Evolutionary conservation across 2,329 filamentous ascomycete genomes (phyloP), one percentile per base, ranked within the genome.

Genomic region (Xylaria sp.): DNA sequence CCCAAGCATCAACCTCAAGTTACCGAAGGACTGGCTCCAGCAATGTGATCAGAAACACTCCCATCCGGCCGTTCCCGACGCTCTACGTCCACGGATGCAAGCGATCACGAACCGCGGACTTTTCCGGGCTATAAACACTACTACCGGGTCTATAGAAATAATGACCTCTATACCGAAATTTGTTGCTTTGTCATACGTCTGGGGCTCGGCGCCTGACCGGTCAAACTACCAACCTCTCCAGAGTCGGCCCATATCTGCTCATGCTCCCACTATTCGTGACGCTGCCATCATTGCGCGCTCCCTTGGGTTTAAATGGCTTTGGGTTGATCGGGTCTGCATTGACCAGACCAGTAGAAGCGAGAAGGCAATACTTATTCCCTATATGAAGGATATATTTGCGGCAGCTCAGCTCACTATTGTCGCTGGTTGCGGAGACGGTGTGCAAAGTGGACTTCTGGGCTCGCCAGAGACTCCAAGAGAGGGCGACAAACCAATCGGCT

Each of bases 271-370:
- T 17, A 68, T 68, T 12, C 57, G 62, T 4, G 66, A 68, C 3
- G 4, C 62, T 19, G 12, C n/a, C 9, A 7, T 55, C 4, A 27
- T 51, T 24, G 57, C 66, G 24, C 36, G 7, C 0, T 58, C 57
- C 19, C 1, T 68, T 32, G 66, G 66, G 1, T 62, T 21, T 21
- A 17, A 55, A n/a, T 68, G 66, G 66, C n/a, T 68, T 4, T 68
- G 66, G 66, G 57, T 68, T 24, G 66, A 68, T 17, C 34, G 62
- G 39, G 6, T 65, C 8, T 68, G 66, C 36, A 68, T 68, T 7
- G 57, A 68, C 12, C 66, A 68, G 39, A 50, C 30, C 4, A 65
- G 47, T 9, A n/a, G 48, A 2, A 42, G 21, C 1, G 66, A 68
- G 19, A 68, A 68, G 58, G 62, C 47, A 12, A 59, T 24, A 7